These are phyloP conservation scores for Fusarium fracticaudum DNA, from an alignment of 2,329 filamentous ascomycete species.

Conservation along the genomic window DNA sequence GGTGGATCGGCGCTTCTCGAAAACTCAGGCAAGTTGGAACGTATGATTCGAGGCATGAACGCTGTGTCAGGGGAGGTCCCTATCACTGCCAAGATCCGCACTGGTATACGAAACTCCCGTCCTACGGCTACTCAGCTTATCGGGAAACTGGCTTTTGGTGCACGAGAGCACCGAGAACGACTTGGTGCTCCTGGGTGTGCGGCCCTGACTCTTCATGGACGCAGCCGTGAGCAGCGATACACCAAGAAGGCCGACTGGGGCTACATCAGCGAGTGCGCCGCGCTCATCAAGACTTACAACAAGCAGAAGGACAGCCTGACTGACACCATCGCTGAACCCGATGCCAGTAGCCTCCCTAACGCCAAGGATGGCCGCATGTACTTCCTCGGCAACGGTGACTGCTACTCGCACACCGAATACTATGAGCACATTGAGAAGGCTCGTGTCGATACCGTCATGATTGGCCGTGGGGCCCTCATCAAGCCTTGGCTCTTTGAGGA, in stretches of 20 bases:
- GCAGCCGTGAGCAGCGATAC: conserved; percentile 94
- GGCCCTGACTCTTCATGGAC: conserved; percentile 94
- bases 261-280: conserved; percentile 91
- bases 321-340: conserved; percentile 82
- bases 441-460: conserved; percentile 93
- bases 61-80: conserved; percentile 89
- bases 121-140: conserved; percentile 85
- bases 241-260: conserved; percentile 91
- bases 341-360: conserved; percentile 77
- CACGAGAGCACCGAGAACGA: conserved; percentile 74
- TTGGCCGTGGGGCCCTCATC: conserved; percentile 93
- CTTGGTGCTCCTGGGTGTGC: conserved; percentile 85
- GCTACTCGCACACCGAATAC: conserved; percentile 93
- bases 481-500: conserved; percentile 99
- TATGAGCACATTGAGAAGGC: conserved; percentile 78
- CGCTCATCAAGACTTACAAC: conserved; percentile 84
- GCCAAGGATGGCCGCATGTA: conserved; percentile 76
- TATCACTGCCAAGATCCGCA: conserved; percentile 94
- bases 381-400: conserved; percentile 97
- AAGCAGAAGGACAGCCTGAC: conserved; percentile 69
- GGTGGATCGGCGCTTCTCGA: conserved; percentile 95
- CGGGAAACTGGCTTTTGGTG: conserved; percentile 84
- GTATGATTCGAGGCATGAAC: conserved; percentile 97
- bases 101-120: conserved; percentile 82
- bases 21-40: conserved; percentile 85